Evolutionary conservation across 768 basidiomycete species (phyloP), one percentile per base, ranked within the genome.

Genomic region (Tricholoma furcatifolium): DNA sequence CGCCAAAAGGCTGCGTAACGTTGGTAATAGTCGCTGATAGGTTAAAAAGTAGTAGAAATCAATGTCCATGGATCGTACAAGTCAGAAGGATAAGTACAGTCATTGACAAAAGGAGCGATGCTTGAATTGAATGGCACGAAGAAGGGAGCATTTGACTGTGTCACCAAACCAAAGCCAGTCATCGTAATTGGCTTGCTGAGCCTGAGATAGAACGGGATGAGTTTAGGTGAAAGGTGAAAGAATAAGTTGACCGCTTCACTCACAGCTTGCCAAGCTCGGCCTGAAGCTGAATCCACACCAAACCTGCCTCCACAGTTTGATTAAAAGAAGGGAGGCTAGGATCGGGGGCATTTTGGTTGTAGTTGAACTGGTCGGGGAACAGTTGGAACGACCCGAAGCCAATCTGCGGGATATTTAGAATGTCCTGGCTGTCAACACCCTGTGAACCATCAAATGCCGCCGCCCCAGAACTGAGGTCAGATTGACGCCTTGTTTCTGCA

Each of bases 331-430:
- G 67, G 46, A 81, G 64, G 54, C 69, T 74, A 14, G 80, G 76
- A 62, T 84, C 81, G 24, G 65, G 60, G 20, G 73, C 52, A 30
- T 69, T 78, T 27, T 45, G 30, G 6, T 44, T 5, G 58, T 85
- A 87, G 34, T 66, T 63, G 54, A 80, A 75, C 63, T 88, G 87
- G 60, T 88, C 84, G n/a, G 87, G 85, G 76, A 87, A 87, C 21
- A 86, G 57, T 51, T 80, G 83, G 74, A 85, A 85, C 15, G 81
- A 73, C 31, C 74, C 69, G 57, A 84, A 85, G 6, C 75, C 78
- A 54, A 88, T 80, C 10, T 77, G 35, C 0, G 81, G 80, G 51
- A 83, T 82, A 55, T 67, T 79, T 49, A 75, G 55, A 46, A 88
- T 83, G 55, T 87, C 86, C 59, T 84, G 79, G 51, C 78, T 81